Percentiles rank a stretch among this genome's conserved stretches.
phyloP scores from a whole-genome alignment of 1,284 basidiomycete species.

The Kwoniella shivajii region DNA sequence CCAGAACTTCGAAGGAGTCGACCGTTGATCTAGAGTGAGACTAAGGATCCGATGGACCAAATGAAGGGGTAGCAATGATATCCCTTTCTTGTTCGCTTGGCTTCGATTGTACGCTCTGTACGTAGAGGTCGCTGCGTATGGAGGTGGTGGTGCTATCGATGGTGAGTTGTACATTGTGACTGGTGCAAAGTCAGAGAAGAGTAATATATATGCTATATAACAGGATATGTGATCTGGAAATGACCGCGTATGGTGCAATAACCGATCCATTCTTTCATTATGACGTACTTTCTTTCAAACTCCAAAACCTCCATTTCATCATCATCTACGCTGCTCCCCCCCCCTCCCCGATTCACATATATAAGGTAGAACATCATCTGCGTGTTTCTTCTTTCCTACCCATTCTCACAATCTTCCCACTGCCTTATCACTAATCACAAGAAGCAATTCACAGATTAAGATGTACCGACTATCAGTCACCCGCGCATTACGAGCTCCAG shows the following conservation, averaged over 20 bases:
- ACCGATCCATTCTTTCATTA: not conserved
- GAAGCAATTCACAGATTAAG: too few species aligned
- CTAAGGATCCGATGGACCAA: slow-evolving; percentile 38
- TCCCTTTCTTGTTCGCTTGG: slow-evolving; percentile 3
- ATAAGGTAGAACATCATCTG: too few species aligned
- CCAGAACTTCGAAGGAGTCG: slow-evolving; percentile 36
- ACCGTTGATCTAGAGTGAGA: slow-evolving; percentile 37
- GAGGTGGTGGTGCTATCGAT: slow-evolving; percentile 18
- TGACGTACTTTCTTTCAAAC: not conserved
- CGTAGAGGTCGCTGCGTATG: slow-evolving; percentile 11
- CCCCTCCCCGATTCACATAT: too few species aligned
- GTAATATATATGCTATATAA: too few species aligned
- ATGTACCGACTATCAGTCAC: slow-evolving; percentile 5
- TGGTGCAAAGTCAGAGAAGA: too few species aligned
- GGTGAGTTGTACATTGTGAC: slow-evolving; percentile 9
- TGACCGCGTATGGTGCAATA: not conserved
- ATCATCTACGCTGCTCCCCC: too few species aligned
- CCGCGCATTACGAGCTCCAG: not conserved
- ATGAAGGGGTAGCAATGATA: slow-evolving; percentile 35
- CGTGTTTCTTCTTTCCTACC: too few species aligned
- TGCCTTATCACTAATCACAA: not conserved
- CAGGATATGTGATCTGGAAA: too few species aligned
- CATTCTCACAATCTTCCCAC: not conserved
- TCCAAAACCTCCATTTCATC: too few species aligned
- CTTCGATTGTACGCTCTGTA: not conserved